Base-by-base conservation (phyloP, 139 green algal species). In the Coelastrella sp. region DNA sequence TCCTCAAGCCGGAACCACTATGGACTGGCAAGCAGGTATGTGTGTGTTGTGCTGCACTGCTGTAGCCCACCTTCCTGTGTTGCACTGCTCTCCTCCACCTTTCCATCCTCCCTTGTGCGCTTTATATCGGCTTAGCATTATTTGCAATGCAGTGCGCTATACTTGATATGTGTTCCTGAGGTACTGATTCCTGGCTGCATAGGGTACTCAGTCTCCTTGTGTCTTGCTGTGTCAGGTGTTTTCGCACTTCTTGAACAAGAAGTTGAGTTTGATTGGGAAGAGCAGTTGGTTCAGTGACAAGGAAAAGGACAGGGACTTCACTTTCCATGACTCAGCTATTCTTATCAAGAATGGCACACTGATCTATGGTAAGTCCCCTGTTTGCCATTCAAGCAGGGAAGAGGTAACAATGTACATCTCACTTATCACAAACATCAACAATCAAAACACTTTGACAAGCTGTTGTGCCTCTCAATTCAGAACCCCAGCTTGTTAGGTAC, bases 11-110 rank as follows among this genome's bases (percentile, higher is more conserved):
- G 0, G 59, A 90, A 78, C 97, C 97, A 30, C 91, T 99, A 51
- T 99, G 97, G 97, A 98, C 97, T 1, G 97, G 97, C 79, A 99
- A 99, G 93, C 96, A 98, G 92, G 75, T 82, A 35, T 19, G 21
- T 27, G 6, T 1, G 19, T 32, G 21, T 1, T 9, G 17, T 64
- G 53, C 17, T 32, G n/a, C n/a, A 13, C 25, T 62, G 69, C 69
- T 79, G 71, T 7, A n/a, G n/a, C n/a, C n/a, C n/a, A n/a, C n/a
- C n/a, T n/a, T n/a, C n/a, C n/a, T n/a, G n/a, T n/a, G n/a, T n/a
- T n/a, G n/a, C n/a, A n/a, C n/a, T n/a, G n/a, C n/a, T n/a, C n/a
- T n/a, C n/a, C n/a, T n/a, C n/a, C n/a, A n/a, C n/a, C n/a, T n/a
- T n/a, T n/a, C n/a, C n/a, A n/a, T n/a, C n/a, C n/a, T n/a, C n/a